Evolutionary conservation across 225 moss, liverwort and hornwort species (phyloP).

Genomic region (Pleurozium schreberi): DNA sequence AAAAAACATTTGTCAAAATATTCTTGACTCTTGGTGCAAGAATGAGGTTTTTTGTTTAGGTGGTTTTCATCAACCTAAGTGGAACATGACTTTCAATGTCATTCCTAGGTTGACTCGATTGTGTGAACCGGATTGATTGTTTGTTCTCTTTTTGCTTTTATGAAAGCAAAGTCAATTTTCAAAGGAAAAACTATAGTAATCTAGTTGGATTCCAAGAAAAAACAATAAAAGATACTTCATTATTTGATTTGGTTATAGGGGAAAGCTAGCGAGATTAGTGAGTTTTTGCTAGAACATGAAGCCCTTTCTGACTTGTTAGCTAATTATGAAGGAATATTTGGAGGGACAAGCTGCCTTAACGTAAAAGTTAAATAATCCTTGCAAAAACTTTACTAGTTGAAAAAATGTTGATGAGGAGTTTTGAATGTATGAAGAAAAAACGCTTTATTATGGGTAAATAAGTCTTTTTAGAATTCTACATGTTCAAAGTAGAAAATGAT

Average conservation of each 20-base stretch:
- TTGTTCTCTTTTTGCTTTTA: background rate
- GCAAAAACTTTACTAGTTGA: too few relatives aligned
- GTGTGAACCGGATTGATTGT: accelerated
- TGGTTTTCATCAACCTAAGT: background rate
- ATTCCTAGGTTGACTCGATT: accelerated
- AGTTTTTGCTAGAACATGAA: accelerated
- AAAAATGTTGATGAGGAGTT: too few relatives aligned
- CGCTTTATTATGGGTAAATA: background rate
- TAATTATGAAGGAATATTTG: accelerated
- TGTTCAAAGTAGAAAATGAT: background rate
- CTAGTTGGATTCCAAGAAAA: background rate
- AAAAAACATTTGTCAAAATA: background rate
- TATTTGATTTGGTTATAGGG: background rate
- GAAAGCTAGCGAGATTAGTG: background rate
- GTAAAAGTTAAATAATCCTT: background rate
- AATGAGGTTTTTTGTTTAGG: background rate
- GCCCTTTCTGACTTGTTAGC: accelerated
- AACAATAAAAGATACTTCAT: accelerated
- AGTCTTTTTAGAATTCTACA: background rate
- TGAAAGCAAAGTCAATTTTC: accelerated
- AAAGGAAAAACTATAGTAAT: background rate
- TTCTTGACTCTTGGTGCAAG: background rate
- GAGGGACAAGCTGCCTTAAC: accelerated
- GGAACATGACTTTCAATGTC: background rate
- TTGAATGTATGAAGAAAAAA: background rate